Base-by-base conservation (phyloP, 2,329 filamentous ascomycete species). In the Trichoderma brevicompactum region DNA sequence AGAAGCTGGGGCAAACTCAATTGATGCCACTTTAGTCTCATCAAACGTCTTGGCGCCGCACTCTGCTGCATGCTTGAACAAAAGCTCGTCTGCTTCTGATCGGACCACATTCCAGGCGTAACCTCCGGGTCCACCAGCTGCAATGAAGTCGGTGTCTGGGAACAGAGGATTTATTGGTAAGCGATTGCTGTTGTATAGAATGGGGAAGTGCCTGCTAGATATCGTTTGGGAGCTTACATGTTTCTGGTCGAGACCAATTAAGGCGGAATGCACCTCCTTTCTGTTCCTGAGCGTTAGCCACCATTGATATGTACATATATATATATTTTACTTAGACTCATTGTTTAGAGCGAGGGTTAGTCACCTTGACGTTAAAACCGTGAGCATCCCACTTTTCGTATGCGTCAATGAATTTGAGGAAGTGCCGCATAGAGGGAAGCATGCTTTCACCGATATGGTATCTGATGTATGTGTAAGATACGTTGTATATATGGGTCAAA, bases 31-130 rank as follows among this genome's bases (percentile, higher is more conserved):
- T 59, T 78, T 77, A 58, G 75, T 74, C 12, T 72, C 76, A 36
- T 83, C 78, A 64, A 81, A 81, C 7, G 70, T 74, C 38, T 77
- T 38, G 50, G 38, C 50, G 2, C 50, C 50, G 71, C 74, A 72
- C 8, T 72, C 66, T 0, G 61, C 74, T 1, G 81, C 81, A 64
- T 83, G 79, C 32, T 74, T 65, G 68, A 82, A 81, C 7, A 83
- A 71, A 5, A 83, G 49, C 4, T 82, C 69, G 66, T 83, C 81
- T 0, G 75, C 70, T 67, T 83, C 80, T 19, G 80, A 81, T 7
- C 81, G 79, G 8, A 82, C 68, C 1, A 83, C 74, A 62, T 83
- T 83, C 80, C 79, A 83, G 4, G 80, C 71, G 59, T 79, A 77
- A 9, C 69, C 74, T 10, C 76, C 65, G 0, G 77, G 76, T 3